Evolutionary conservation across 2,329 filamentous ascomycete genomes (phyloP).

Genomic region (Calonectria henricotiae): DNA sequence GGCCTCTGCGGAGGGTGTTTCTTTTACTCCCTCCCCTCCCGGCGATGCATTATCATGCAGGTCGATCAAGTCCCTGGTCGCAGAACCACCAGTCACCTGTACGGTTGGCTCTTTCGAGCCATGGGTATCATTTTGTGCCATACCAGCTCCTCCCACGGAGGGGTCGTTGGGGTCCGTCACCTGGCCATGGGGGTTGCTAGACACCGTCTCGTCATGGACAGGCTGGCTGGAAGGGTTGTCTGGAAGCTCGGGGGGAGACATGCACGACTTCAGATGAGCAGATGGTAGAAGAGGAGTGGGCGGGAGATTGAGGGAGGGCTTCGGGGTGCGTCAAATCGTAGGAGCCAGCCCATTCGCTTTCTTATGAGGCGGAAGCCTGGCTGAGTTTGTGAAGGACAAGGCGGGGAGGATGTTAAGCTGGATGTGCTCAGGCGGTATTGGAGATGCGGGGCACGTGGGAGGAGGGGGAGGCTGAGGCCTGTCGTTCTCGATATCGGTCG

Average conservation of each 20-base stretch:
- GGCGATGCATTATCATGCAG: constrained; percentile 41
- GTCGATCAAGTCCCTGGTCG: constrained; percentile 47
- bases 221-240: constrained; percentile 51
- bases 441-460: constrained; percentile 34
- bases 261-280: constrained; percentile 52
- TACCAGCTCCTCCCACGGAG: constrained; percentile 38
- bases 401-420: constrained; percentile 34
- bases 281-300: constrained; percentile 13
- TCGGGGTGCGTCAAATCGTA: constrained; percentile 37
- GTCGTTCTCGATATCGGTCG: constrained; percentile 6
- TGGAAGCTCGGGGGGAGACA: constrained; percentile 58
- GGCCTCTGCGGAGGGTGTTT: constrained; percentile 37
- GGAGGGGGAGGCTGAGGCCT: neutral
- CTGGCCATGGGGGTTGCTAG: constrained; percentile 52
- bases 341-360: constrained; percentile 49
- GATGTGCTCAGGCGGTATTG: constrained; percentile 19
- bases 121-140: constrained; percentile 22
- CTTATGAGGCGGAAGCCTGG: constrained; percentile 32
- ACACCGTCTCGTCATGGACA: constrained; percentile 53
- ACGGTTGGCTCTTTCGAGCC: constrained; percentile 22
- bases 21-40: constrained; percentile 29
- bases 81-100: constrained; percentile 13
- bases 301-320: constrained; percentile 34
- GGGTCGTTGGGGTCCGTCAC: constrained; percentile 47
- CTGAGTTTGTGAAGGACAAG: constrained; percentile 28